These are phyloP conservation scores for Glebionis coronaria DNA, from an alignment of 129 eudicot genomes.

Conservation along the genomic window DNA sequence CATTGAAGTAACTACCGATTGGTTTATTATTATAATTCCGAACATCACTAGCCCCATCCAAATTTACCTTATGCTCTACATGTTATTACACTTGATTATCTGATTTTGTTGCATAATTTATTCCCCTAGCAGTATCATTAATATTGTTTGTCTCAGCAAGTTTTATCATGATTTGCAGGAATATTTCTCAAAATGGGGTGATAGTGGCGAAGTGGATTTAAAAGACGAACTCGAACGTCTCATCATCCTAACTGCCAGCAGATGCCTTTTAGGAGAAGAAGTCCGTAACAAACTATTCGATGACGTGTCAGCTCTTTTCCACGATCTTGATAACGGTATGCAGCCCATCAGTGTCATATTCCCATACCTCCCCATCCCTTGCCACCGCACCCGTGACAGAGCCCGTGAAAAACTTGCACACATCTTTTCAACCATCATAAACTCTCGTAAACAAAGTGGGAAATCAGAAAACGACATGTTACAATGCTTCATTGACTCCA, in stretches of 20 bases:
- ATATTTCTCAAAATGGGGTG: constrained; percentile 94
- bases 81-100: neutral
- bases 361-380: constrained; percentile 95
- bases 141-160: neutral
- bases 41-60: too few relatives aligned
- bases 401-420: constrained; percentile 77
- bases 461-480: constrained; percentile 69
- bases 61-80: too few relatives aligned
- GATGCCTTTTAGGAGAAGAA: constrained; percentile 88
- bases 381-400: constrained; percentile 82
- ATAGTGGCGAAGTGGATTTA: constrained; percentile 89
- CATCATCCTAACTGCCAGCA: constrained; percentile 87
- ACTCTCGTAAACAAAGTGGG: constrained; percentile 68
- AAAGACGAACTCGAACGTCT: constrained; percentile 82
- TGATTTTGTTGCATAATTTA: neutral
- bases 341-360: constrained; percentile 92
- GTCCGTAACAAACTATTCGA: constrained; percentile 91
- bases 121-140: neutral
- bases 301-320: constrained; percentile 90
- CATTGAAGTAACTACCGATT: neutral
- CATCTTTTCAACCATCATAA: constrained; percentile 66
- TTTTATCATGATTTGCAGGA: constrained; percentile 47
- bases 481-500: constrained; percentile 89
- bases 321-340: constrained; percentile 93
- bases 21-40: too few relatives aligned